phyloP scores from a whole-genome alignment of 73 alveolate species.

The Tetrahymena borealis region DNA sequence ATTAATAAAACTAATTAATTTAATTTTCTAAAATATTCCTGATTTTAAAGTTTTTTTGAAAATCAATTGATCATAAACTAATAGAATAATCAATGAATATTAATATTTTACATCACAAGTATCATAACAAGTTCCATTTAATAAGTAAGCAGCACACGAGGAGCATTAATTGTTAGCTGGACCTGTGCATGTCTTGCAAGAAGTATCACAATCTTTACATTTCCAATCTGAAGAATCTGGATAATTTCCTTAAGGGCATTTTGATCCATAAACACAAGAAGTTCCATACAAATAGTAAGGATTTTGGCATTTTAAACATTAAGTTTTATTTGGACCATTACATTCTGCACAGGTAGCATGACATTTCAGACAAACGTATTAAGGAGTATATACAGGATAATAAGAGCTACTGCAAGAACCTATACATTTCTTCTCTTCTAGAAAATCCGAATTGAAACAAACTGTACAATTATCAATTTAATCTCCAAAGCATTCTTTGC shows the following conservation, averaged over 20 bases:
- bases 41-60: too few species aligned
- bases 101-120: background rate
- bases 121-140: background rate
- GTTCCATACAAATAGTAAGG: background rate
- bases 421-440: background rate
- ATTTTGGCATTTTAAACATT: background rate
- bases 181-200: background rate
- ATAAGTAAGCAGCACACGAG: background rate
- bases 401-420: background rate
- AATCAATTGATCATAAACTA: too few species aligned
- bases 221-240: background rate
- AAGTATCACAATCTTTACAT: background rate
- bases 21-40: too few species aligned
- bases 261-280: background rate
- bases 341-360: background rate
- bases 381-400: background rate
- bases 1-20: too few species aligned
- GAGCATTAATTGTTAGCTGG: background rate
- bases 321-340: background rate
- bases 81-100: too few species aligned
- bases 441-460: background rate
- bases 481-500: background rate
- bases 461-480: background rate
- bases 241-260: background rate
- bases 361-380: background rate